Evolutionary conservation across 805 yeast genomes (phyloP).

Genomic region (Hemisphaericaspora nanyangensis): DNA sequence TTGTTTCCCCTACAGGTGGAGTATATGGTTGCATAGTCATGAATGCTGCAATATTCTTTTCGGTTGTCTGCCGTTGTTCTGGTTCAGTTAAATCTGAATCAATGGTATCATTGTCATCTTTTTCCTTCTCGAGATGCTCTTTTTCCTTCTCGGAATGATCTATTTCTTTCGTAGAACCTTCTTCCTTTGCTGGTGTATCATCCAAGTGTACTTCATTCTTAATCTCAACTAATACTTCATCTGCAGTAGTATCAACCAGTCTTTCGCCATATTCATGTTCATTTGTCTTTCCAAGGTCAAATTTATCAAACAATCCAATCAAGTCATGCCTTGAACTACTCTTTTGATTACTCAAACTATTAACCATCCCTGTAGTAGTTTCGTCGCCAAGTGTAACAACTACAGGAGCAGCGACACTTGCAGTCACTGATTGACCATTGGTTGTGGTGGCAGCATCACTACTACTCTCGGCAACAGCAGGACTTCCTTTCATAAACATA

Average conservation of each 20-base stretch:
- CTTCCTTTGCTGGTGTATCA: too few relatives aligned
- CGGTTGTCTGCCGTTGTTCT: not conserved
- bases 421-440: too few relatives aligned
- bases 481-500: not conserved
- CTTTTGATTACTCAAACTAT: not conserved
- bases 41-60: not conserved
- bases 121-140: not conserved
- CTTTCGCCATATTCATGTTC: too few relatives aligned
- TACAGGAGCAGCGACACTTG: slow-evolving; percentile 16
- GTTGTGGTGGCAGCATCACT: too few relatives aligned
- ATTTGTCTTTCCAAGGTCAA: slow-evolving; percentile 21
- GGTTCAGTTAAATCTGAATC: not conserved
- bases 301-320: slow-evolving; percentile 33
- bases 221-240: not conserved
- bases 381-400: slow-evolving; percentile 17
- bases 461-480: slow-evolving; percentile 8
- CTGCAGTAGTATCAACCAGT: too few relatives aligned
- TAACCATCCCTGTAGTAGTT: not conserved
- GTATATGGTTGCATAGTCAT: slow-evolving; percentile 21
- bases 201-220: not conserved
- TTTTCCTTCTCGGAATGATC: not conserved
- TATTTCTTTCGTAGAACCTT: not conserved
- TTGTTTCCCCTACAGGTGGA: slow-evolving; percentile 4
- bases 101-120: not conserved
- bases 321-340: slow-evolving; percentile 16